Evolutionary conservation across 2,329 filamentous ascomycete species (phyloP).

Genomic region (Pseudonectria buxi): DNA sequence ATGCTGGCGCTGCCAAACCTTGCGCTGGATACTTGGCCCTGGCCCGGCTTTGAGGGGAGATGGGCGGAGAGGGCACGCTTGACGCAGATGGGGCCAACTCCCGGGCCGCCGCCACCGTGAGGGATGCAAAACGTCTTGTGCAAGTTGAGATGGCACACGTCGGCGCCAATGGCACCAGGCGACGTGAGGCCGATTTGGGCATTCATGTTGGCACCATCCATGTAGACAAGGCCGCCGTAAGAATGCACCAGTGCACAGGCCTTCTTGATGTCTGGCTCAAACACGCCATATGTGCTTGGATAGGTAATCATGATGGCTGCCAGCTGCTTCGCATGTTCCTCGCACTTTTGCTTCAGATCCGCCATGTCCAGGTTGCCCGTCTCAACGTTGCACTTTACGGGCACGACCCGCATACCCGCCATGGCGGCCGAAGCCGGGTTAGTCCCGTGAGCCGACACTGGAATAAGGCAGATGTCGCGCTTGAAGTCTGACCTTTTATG

Average conservation of each 20-base stretch:
- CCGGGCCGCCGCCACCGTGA: slow-evolving; percentile 88
- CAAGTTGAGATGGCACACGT: slow-evolving; percentile 94
- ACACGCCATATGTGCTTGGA: slow-evolving; percentile 90
- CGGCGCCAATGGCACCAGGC: slow-evolving; percentile 88
- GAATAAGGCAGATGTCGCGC: slow-evolving; percentile 89
- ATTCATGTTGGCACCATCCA: slow-evolving; percentile 99
- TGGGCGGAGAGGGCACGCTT: slow-evolving; percentile 71
- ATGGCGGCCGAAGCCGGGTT: slow-evolving; percentile 94
- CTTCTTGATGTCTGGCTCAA: slow-evolving; percentile 81
- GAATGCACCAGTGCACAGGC: slow-evolving; percentile 81
- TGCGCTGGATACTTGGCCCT: slow-evolving; percentile 68
- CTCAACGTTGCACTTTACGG: slow-evolving; percentile 80
- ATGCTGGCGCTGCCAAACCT: slow-evolving; percentile 86
- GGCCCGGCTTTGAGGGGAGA: slow-evolving; percentile 39
- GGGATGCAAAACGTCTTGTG: slow-evolving; percentile 99
- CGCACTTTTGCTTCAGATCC: slow-evolving; percentile 81
- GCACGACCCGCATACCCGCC: slow-evolving; percentile 90
- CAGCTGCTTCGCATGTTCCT: slow-evolving; percentile 78
- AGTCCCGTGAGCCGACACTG: slow-evolving; percentile 90
- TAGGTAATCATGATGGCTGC: slow-evolving; percentile 97
- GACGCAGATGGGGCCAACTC: slow-evolving; percentile 89
- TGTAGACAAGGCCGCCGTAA: slow-evolving; percentile 90
- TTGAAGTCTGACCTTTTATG: slow-evolving; percentile 61
- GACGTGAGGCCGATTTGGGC: slow-evolving; percentile 94
- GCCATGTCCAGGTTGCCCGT: slow-evolving; percentile 85